A percentile compares a stretch with the other conserved stretches of the same genome.
These are phyloP conservation scores for Starmera pachycereana DNA, from an alignment of 805 yeast genomes.

Conservation along the genomic window DNA sequence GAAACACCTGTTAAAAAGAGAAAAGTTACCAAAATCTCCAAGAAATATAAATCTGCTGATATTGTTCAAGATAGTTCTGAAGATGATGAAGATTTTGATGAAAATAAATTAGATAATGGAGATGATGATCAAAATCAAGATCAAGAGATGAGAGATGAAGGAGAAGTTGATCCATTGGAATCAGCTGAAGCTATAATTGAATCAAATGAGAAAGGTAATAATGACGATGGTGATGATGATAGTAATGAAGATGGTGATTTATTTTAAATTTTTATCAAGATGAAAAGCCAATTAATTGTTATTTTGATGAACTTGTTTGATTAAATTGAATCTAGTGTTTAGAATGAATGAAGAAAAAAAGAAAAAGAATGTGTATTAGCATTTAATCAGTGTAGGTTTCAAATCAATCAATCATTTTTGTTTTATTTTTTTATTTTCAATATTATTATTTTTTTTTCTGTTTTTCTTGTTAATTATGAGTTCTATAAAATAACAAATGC, in stretches of 20 bases:
- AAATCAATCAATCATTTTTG: no score
- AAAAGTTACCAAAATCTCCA: slow-evolving; percentile 11
- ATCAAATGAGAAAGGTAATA: slow-evolving; percentile 13
- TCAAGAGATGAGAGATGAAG: neutral
- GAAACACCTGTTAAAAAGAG: slow-evolving; percentile 20
- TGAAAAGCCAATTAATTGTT: no score
- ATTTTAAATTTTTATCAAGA: neutral
- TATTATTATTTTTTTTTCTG: no score
- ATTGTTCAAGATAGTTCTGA: slow-evolving; percentile 36
- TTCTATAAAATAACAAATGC: no score
- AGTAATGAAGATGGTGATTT: slow-evolving; percentile 9
- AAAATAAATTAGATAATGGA: slow-evolving; percentile 5
- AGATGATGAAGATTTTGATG: slow-evolving; percentile 18
- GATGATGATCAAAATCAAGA: slow-evolving; percentile 2
- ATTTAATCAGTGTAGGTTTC: no score
- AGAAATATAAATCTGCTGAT: slow-evolving; percentile 25
- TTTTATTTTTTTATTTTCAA: no score
- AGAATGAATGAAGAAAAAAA: no score
- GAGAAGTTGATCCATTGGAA: slow-evolving; percentile 7
- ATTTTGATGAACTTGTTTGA: no score
- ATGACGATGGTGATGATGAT: slow-evolving; percentile 13
- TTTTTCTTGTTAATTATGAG: no score
- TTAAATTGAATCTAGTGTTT: no score
- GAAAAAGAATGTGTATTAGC: no score
- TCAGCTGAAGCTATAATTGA: slow-evolving; percentile 14